Conservation (phyloP, 768 basidiomycete genomes). For the Mycena capillaripes region DNA sequence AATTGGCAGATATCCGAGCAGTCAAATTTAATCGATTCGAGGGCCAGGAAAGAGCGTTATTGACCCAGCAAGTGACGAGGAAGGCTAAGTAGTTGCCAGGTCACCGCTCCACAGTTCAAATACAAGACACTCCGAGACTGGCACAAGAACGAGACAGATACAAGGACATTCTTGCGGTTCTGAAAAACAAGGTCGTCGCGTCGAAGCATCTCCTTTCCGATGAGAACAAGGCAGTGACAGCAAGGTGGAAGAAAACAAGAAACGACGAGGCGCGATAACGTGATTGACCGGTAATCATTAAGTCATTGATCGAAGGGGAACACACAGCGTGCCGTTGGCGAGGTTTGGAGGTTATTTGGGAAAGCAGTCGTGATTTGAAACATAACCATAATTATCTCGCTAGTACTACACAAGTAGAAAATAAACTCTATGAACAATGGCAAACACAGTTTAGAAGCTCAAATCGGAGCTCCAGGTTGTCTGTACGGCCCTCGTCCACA, state of each 20-base stretch:
- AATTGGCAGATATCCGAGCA: neutral
- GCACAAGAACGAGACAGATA: slow-evolving; percentile 12
- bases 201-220: neutral
- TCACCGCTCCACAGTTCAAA: neutral
- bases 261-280: slow-evolving; percentile 8
- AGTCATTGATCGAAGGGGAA: no score
- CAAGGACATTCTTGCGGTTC: no score
- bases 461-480: slow-evolving; percentile 15
- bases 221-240: slow-evolving; percentile 16
- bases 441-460: slow-evolving; percentile 27
- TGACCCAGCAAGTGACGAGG: no score
- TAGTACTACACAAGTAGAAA: neutral
- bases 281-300: neutral
- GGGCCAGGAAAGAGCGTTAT: no score
- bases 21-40: neutral
- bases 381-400: neutral
- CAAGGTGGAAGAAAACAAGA: slow-evolving; percentile 15
- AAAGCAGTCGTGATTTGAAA: no score
- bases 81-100: neutral
- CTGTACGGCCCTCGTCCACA: neutral
- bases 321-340: no score
- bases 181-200: slow-evolving; percentile 13
- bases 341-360: no score
- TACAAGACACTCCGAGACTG: slow-evolving; percentile 3
- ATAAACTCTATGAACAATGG: neutral